Percentiles rank a stretch among this genome's conserved stretches.
Evolutionary conservation across 2,329 filamentous ascomycete genomes (phyloP).

Genomic region (Ceratocystis huliohia): DNA sequence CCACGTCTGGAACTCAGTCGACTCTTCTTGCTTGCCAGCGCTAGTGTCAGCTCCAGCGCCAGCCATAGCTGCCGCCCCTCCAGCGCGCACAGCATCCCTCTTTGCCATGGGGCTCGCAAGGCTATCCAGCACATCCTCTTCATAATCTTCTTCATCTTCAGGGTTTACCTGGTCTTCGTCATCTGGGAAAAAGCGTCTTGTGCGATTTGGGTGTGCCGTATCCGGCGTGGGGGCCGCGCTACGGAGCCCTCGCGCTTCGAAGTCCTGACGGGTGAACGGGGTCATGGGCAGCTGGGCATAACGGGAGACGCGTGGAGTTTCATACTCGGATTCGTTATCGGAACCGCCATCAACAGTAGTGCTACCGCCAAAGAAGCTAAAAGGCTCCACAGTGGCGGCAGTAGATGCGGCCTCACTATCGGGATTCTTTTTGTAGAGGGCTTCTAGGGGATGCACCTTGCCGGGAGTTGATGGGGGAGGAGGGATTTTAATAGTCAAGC

Average conservation of each 20-base stretch:
- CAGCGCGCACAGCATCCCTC: constrained; percentile 20
- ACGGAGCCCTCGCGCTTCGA: constrained; percentile 60
- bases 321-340: constrained; percentile 30
- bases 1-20: constrained; percentile 50
- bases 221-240: constrained; percentile 93
- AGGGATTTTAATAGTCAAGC: constrained; percentile 44
- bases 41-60: neutral
- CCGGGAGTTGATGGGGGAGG: constrained; percentile 35
- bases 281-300: constrained; percentile 52
- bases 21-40: constrained; percentile 21
- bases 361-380: constrained; percentile 63
- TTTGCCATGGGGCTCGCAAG: constrained; percentile 13
- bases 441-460: constrained; percentile 74
- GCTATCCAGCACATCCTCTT: constrained; percentile 24
- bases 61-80: constrained; percentile 19
- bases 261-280: constrained; percentile 67
- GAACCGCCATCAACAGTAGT: constrained; percentile 39
- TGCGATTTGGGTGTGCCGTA: constrained; percentile 62
- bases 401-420: constrained; percentile 28
- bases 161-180: constrained; percentile 37
- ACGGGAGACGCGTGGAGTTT: constrained; percentile 19
- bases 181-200: constrained; percentile 45
- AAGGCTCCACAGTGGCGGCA: constrained; percentile 36
- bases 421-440: constrained; percentile 62
- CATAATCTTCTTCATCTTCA: constrained; percentile 28